Percentiles rank a stretch among this genome's conserved stretches.
Evolutionary conservation across 306 rosid genomes (phyloP).

Genomic region (Vigna trinervia): DNA sequence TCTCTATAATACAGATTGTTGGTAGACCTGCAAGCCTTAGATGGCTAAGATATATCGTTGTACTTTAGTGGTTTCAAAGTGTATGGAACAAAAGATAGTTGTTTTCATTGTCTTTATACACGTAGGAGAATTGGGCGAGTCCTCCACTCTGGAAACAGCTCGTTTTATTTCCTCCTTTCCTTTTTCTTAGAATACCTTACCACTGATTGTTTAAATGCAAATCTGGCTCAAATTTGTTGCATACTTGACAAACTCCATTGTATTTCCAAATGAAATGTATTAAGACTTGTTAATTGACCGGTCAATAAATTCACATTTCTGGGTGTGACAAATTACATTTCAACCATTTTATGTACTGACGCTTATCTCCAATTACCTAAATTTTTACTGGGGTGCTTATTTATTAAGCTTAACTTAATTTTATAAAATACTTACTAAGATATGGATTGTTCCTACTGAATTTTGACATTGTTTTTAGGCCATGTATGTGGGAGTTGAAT

Average conservation of each 20-base stretch:
- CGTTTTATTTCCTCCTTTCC: neutral
- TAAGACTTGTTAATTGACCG: neutral
- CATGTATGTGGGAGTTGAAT: too few species aligned
- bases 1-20: conserved; percentile 1
- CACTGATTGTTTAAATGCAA: conserved; percentile 24
- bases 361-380: too few species aligned
- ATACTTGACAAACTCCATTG: conserved; percentile 20
- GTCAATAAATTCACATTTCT: conserved; percentile 10
- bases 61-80: conserved; percentile 31
- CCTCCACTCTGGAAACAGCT: neutral
- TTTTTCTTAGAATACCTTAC: conserved; percentile 16
- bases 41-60: conserved; percentile 30
- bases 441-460: too few species aligned
- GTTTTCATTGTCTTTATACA: conserved; percentile 16
- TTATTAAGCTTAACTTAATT: too few species aligned
- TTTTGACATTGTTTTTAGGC: too few species aligned
- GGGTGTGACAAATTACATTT: too few species aligned
- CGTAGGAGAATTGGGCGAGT: conserved; percentile 14
- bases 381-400: too few species aligned
- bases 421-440: too few species aligned
- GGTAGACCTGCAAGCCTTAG: conserved; percentile 3
- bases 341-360: too few species aligned
- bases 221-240: conserved; percentile 31
- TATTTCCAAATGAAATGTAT: conserved; percentile 27
- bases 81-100: conserved; percentile 28